These are phyloP conservation scores for Russula compacta DNA, from an alignment of 768 basidiomycete genomes.

Conservation along the genomic window DNA sequence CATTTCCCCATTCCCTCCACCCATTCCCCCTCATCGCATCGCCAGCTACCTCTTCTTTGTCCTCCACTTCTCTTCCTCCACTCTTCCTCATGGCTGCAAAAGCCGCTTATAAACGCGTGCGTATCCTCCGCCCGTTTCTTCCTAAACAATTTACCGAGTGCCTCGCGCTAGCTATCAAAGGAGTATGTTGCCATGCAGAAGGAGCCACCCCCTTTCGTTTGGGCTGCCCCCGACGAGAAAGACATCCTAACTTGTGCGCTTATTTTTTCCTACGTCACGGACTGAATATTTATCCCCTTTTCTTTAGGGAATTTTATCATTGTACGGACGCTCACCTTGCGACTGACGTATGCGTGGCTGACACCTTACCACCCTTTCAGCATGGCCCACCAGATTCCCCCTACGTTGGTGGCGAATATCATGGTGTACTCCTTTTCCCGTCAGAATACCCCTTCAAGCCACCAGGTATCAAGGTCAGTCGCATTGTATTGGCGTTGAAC, in stretches of 20 bases:
- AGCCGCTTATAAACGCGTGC: conserved; percentile 77
- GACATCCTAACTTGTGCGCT: conserved; percentile 88
- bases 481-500: background rate
- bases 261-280: background rate
- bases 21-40: background rate
- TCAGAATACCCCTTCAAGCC: conserved; percentile 95
- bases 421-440: conserved; percentile 87
- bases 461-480: conserved; percentile 83
- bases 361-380: conserved; percentile 31
- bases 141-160: background rate
- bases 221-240: conserved; percentile 95
- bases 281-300: background rate
- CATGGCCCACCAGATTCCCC: conserved; percentile 92
- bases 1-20: background rate
- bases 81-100: conserved; percentile 61
- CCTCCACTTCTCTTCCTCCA: background rate
- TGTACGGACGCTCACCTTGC: conserved; percentile 36
- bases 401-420: conserved; percentile 87
- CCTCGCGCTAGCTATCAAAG: conserved; percentile 54
- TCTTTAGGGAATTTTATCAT: conserved; percentile 87
- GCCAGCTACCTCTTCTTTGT: background rate
- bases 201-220: conserved; percentile 91
- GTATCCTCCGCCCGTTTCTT: conserved; percentile 18
- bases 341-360: background rate
- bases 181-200: conserved; percentile 90